phyloP scores from a whole-genome alignment of 805 yeast genomes.

The Kuraishia cidri region DNA sequence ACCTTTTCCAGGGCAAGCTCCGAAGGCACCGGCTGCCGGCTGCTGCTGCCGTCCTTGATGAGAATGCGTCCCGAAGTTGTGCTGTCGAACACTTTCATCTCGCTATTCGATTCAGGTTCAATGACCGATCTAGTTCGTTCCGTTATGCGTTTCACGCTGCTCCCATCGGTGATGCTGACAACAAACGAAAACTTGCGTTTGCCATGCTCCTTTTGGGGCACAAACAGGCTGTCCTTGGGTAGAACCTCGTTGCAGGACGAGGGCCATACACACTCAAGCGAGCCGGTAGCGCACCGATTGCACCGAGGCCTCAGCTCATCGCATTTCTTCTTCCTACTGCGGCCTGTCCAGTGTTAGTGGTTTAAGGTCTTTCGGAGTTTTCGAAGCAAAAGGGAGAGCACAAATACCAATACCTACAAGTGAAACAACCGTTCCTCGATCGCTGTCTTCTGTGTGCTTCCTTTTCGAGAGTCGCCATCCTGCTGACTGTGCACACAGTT shows the following conservation, averaged over 20 bases:
- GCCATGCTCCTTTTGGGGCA: background rate
- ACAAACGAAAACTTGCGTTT: constrained; percentile 1
- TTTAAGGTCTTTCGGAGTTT: too few relatives aligned
- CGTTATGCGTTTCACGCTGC: background rate
- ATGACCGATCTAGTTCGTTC: background rate
- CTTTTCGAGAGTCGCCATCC: too few relatives aligned
- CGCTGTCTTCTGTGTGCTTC: background rate
- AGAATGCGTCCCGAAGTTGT: too few relatives aligned
- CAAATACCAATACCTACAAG: constrained; percentile 1
- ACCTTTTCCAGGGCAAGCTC: too few relatives aligned
- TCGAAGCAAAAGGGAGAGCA: background rate
- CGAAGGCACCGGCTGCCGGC: too few relatives aligned
- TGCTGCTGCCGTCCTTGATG: too few relatives aligned
- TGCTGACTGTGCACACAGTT: too few relatives aligned
- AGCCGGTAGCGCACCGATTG: constrained; percentile 6
- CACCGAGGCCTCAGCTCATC: constrained; percentile 9
- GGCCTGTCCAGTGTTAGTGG: constrained; percentile 1
- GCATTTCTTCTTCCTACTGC: constrained; percentile 7
- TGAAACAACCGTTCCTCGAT: constrained; percentile 2
- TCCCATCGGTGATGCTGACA: background rate
- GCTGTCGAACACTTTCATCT: constrained; percentile 2
- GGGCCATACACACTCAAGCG: constrained; percentile 3
- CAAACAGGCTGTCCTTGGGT: constrained; percentile 10
- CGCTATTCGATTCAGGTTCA: background rate
- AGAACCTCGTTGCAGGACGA: constrained; percentile 10